These are phyloP conservation scores for Peronospora destructor DNA, from an alignment of 352 stramenopile species.

Conservation along the genomic window DNA sequence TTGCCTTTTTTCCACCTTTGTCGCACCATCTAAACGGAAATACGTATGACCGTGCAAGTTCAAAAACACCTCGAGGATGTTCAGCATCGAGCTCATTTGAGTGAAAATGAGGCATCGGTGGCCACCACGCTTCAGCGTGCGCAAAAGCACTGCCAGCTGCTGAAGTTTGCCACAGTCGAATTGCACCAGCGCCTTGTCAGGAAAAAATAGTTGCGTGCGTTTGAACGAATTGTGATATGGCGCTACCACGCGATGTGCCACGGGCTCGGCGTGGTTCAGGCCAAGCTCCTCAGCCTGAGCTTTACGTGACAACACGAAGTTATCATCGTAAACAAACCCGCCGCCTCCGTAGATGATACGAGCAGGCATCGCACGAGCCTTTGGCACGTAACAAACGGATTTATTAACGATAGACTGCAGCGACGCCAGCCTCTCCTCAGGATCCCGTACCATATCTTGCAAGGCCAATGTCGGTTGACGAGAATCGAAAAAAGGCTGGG, in stretches of 20 bases:
- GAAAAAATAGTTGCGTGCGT: constrained; percentile 91
- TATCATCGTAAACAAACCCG: constrained; percentile 33
- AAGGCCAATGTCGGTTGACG: constrained; percentile 37
- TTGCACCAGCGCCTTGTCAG: constrained; percentile 95
- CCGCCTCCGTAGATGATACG: constrained; percentile 34
- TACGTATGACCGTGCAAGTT: constrained; percentile 97
- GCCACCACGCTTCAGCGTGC: constrained; percentile 90
- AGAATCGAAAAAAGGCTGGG: constrained; percentile 17
- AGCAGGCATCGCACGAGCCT: constrained; percentile 41
- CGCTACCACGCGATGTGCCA: constrained; percentile 34
- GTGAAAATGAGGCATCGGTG: constrained; percentile 95
- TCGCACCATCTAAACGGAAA: constrained; percentile 95
- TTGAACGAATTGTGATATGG: constrained; percentile 61
- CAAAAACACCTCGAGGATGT: constrained; percentile 98
- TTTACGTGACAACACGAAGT: constrained; percentile 41
- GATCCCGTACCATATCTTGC: constrained; percentile 39
- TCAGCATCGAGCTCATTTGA: constrained; percentile 99
- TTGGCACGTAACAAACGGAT: constrained; percentile 70
- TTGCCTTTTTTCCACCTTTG: constrained; percentile 93
- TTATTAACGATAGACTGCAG: constrained; percentile 47
- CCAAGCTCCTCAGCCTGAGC: constrained; percentile 19
- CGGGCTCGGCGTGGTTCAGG: constrained; percentile 13
- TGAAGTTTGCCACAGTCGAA: constrained; percentile 95
- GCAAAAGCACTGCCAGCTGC: constrained; percentile 86
- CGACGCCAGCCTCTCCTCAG: constrained; percentile 36